A percentile compares a stretch with the other conserved stretches of the same genome.
phyloP scores from a whole-genome alignment of 768 basidiomycete genomes.

The Termitomyces sp. region DNA sequence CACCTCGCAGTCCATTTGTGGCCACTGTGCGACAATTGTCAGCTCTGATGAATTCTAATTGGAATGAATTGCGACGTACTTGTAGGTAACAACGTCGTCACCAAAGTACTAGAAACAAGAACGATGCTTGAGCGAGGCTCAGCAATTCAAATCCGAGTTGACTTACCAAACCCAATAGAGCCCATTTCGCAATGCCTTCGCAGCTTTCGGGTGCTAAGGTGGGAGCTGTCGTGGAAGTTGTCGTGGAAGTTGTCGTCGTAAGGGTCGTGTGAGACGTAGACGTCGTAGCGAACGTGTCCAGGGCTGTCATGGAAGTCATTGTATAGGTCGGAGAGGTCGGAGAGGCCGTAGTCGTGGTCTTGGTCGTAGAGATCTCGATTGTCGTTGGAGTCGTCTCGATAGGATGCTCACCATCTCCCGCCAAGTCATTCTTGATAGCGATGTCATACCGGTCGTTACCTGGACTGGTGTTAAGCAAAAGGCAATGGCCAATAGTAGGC shows the following conservation, averaged over 20 bases:
- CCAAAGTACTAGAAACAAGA: conserved; percentile 1
- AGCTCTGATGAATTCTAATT: not conserved
- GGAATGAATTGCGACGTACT: not conserved
- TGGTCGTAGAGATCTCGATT: not conserved
- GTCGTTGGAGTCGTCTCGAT: not conserved
- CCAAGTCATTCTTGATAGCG: conserved; percentile 58
- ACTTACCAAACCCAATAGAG: conserved; percentile 1
- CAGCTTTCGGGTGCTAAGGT: not conserved
- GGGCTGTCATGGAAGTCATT: not conserved
- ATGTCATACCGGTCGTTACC: conserved; percentile 58
- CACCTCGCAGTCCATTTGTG: conserved; percentile 12
- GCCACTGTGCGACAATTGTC: not conserved
- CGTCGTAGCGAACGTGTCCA: not conserved
- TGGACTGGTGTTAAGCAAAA: conserved; percentile 8
- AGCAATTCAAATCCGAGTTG: not conserved
- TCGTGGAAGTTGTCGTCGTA: not conserved
- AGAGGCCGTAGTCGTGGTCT: not conserved
- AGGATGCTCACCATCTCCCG: conserved; percentile 36
- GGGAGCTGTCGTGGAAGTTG: not conserved
- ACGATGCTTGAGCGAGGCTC: not conserved
- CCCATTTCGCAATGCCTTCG: not conserved
- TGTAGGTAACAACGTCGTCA: conserved; percentile 1
- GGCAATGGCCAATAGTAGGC: conserved; percentile 4
- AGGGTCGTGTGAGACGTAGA: not conserved
- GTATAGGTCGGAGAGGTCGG: not conserved